Conservation (phyloP, 108 stramenopile genomes). For the Aurantiochytrium sp. region DNA sequence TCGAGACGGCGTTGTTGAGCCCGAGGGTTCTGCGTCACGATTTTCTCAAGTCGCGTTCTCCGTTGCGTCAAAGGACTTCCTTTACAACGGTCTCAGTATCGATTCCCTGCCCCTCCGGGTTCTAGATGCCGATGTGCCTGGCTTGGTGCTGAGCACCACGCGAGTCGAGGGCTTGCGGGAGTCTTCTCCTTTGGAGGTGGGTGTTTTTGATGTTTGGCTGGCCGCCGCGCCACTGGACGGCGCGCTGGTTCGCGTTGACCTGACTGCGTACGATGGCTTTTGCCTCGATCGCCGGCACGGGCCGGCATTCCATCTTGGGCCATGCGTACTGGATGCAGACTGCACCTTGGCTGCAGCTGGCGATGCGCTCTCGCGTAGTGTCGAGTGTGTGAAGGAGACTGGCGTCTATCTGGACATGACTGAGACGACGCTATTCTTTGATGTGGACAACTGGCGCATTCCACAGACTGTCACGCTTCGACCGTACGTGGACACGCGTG, state of each 20-base stretch:
- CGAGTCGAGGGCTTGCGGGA: background rate
- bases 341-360: background rate
- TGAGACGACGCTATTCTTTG: background rate
- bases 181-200: background rate
- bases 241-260: background rate
- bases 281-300: background rate
- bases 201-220: background rate
- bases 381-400: background rate
- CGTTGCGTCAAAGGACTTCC: background rate
- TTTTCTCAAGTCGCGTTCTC: background rate
- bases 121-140: background rate
- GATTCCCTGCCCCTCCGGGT: background rate
- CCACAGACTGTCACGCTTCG: background rate
- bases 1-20: background rate
- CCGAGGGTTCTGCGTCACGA: background rate
- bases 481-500: background rate
- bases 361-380: background rate
- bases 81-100: background rate
- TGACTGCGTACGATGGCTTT: background rate
- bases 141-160: background rate
- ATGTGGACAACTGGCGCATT: background rate
- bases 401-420: background rate
- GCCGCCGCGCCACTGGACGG: background rate
- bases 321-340: background rate
- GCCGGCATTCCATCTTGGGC: background rate